Percentiles rank a stretch among this genome's conserved stretches.
phyloP scores from a whole-genome alignment of 2,329 filamentous ascomycete genomes.

The Elsinoe perseae region DNA sequence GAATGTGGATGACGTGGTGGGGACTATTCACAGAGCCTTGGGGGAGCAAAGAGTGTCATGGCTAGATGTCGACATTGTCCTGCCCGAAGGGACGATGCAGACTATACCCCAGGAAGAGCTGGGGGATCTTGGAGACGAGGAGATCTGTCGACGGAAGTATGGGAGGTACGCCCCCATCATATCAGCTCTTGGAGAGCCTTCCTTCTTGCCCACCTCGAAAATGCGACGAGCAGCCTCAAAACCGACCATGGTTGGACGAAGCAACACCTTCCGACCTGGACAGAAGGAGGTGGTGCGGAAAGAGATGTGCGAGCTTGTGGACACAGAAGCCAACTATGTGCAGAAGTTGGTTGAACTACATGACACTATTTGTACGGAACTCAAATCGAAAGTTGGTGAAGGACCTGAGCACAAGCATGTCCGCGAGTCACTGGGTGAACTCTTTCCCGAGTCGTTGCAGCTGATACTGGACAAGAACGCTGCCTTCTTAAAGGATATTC shows the following conservation, averaged over 20 bases:
- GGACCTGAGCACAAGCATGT: constrained; percentile 36
- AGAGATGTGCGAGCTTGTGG: constrained; percentile 82
- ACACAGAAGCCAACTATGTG: constrained; percentile 92
- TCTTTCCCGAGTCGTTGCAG: constrained; percentile 72
- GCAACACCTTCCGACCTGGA: constrained; percentile 66
- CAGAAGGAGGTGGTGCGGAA: constrained; percentile 79
- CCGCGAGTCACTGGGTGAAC: constrained; percentile 52
- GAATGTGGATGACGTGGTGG: constrained; percentile 63
- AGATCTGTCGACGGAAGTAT: constrained; percentile 55
- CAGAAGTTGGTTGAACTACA: constrained; percentile 78
- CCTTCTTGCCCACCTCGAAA: constrained; percentile 80
- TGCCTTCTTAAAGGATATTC: constrained; percentile 68
- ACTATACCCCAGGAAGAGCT: constrained; percentile 45
- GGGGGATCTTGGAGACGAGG: constrained; percentile 20
- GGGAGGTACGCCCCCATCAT: constrained; percentile 70
- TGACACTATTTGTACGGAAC: constrained; percentile 70
- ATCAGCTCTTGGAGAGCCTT: constrained; percentile 69
- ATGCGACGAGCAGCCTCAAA: constrained; percentile 80
- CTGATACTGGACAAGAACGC: constrained; percentile 75
- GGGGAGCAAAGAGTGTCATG: constrained; percentile 76
- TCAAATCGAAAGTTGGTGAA: constrained; percentile 60
- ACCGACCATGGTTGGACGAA: constrained; percentile 70
- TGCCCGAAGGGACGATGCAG: constrained; percentile 66
- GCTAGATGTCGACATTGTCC: constrained; percentile 77
- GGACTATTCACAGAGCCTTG: constrained; percentile 65